phyloP scores from a whole-genome alignment of 768 basidiomycete genomes.

The Auricularia sp. region DNA sequence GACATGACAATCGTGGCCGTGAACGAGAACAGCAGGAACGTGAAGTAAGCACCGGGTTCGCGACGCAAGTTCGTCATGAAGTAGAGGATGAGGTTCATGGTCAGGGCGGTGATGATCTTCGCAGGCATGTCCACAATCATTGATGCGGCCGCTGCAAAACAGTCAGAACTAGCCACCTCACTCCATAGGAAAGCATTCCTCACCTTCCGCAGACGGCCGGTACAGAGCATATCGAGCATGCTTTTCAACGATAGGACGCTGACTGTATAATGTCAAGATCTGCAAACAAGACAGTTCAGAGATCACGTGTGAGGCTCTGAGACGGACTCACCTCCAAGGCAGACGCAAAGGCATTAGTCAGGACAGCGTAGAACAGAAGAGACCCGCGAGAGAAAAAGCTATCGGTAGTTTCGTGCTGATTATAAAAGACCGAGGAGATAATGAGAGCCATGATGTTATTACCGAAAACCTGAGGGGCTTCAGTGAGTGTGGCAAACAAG shows the following conservation, averaged over 20 bases:
- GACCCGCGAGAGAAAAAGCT: slow-evolving; percentile 36
- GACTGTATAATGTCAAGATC: slow-evolving; percentile 20
- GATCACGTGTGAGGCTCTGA: not conserved
- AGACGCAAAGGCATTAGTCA: slow-evolving; percentile 30
- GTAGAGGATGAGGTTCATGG: slow-evolving; percentile 29
- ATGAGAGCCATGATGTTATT: slow-evolving; percentile 9
- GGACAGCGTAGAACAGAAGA: slow-evolving; percentile 30
- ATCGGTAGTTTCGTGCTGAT: slow-evolving; percentile 24
- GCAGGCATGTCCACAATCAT: slow-evolving; percentile 3
- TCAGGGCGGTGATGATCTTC: slow-evolving; percentile 10
- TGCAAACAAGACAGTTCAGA: not conserved
- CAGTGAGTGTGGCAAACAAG: no score
- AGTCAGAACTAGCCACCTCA: slow-evolving; percentile 11
- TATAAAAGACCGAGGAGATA: slow-evolving; percentile 32
- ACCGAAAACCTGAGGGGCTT: not conserved
- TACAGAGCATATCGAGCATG: slow-evolving; percentile 32
- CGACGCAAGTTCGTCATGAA: slow-evolving; percentile 33
- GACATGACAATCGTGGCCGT: slow-evolving; percentile 19
- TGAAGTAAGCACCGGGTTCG: slow-evolving; percentile 30
- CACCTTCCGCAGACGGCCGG: slow-evolving; percentile 29
- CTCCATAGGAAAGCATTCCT: slow-evolving; percentile 31
- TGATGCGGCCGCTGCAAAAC: slow-evolving; percentile 4
- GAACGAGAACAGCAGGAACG: slow-evolving; percentile 30
- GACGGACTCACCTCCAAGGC: slow-evolving; percentile 12
- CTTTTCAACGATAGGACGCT: slow-evolving; percentile 31